Evolutionary conservation across 2,329 filamentous ascomycete species (phyloP).

Genomic region (Phaeosphaeria sp.): DNA sequence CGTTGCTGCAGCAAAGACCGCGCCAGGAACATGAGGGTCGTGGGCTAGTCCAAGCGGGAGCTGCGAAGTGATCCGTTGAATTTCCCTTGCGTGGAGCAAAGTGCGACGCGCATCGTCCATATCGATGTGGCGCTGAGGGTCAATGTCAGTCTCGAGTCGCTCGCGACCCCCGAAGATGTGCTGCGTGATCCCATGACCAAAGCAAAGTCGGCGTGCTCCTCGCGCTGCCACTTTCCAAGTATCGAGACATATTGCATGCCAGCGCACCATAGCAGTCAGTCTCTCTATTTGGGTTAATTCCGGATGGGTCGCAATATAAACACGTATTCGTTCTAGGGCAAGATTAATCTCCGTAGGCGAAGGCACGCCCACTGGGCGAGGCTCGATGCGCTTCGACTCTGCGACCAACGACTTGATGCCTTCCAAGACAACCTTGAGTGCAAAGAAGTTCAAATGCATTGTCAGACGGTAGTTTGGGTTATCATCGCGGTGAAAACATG

Average conservation of each 20-base stretch:
- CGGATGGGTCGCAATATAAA: neutral
- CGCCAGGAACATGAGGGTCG: conserved; percentile 1
- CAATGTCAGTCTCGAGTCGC: neutral
- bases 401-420: neutral
- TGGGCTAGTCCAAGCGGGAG: neutral
- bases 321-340: neutral
- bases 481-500: neutral
- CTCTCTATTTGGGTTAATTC: neutral
- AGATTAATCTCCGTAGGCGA: neutral
- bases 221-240: neutral
- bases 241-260: neutral
- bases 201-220: neutral
- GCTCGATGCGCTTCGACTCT: conserved; percentile 1
- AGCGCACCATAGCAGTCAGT: neutral
- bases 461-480: neutral
- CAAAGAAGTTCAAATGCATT: neutral
- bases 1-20: neutral
- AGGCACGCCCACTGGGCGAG: neutral
- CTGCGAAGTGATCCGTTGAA: neutral
- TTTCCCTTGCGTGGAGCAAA: neutral
- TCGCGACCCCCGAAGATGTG: conserved; percentile 1
- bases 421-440: neutral
- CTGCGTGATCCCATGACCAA: neutral
- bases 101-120: neutral
- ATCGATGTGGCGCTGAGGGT: neutral